Evolutionary conservation across 2,329 filamentous ascomycete genomes (phyloP), one percentile per base, ranked within the genome.

Genomic region (Fusarium sp.): DNA sequence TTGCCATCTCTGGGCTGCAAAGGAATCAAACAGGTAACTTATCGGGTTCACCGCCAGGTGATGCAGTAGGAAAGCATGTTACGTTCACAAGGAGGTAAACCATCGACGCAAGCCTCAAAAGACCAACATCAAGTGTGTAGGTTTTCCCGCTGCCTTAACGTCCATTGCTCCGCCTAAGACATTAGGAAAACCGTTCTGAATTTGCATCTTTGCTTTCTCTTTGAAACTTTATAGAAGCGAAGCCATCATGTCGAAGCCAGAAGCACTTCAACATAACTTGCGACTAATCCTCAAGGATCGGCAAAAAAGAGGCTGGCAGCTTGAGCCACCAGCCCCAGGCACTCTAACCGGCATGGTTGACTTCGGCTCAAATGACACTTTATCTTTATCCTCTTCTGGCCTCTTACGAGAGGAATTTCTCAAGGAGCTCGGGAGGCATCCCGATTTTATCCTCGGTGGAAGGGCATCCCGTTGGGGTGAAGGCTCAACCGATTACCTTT

Each of bases 331-430:
- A 38, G 58, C 58, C 24, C 58, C 58, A 22, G 31, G 48, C 11
- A 36, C 5, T 9, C 15, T 62, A 12, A 13, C 20, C 3, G 38
- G 4, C 8, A 62, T 62, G 58, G 58, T 31, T 9, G 58, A 62
- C 24, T 62, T 62, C 31, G 47, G 58, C 24, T 62, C 58, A 24
- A 62, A 62, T n/a, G 48, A 62, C 12, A 55, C 58, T 13, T n/a
- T 62, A 7, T 62, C 58, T 24, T 5, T 62, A 7, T 62, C 58
- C 4, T 62, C 58, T 10, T 62, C 58, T n/a, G 48, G 58, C 6
- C 48, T 62, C 5, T 52, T 62, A 4, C 38, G 58, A 17, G 28
- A 36, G 7, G n/a, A 44, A 20, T 62, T 62, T 17, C 58, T 62
- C 10, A 22, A 6, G 1, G 58, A 62, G 31, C 47, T 62, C 22